Evolutionary conservation across 2,329 filamentous ascomycete species (phyloP).

Genomic region (Fusarium caatingaense): DNA sequence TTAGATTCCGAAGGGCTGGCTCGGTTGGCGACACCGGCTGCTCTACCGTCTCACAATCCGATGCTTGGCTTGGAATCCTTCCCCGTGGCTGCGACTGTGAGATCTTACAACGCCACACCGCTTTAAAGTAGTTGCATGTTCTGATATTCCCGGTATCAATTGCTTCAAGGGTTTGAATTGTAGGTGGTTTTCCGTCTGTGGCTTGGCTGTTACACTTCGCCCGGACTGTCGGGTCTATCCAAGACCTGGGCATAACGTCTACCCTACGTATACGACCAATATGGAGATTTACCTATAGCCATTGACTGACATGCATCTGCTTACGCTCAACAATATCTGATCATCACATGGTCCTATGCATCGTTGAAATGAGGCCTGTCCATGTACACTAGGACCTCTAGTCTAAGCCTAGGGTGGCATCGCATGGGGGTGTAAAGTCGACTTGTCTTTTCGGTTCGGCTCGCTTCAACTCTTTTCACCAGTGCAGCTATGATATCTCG

Average conservation of each 20-base stretch:
- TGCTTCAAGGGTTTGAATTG: background rate
- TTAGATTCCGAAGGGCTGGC: conserved; percentile 45
- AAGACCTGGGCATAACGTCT: background rate
- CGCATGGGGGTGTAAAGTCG: background rate
- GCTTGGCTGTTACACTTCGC: background rate
- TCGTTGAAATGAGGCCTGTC: background rate
- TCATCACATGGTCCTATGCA: background rate
- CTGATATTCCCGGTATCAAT: background rate
- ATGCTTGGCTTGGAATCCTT: conserved; percentile 24
- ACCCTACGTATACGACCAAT: background rate
- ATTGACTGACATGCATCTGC: background rate
- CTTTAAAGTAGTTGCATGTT: conserved; percentile 21
- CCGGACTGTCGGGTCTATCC: background rate
- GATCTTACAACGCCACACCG: conserved; percentile 26
- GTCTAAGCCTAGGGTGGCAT: background rate
- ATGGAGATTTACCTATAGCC: background rate
- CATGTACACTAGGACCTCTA: background rate
- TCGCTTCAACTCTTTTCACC: conserved; percentile 6
- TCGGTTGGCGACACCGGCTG: conserved; percentile 33
- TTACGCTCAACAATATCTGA: background rate
- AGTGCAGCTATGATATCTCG: background rate
- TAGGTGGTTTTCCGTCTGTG: background rate
- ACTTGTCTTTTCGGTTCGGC: background rate
- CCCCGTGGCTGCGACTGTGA: background rate
- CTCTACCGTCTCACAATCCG: conserved; percentile 23